Base-by-base conservation (phyloP, 129 eudicot species). In the Ambrosia trifida region DNA sequence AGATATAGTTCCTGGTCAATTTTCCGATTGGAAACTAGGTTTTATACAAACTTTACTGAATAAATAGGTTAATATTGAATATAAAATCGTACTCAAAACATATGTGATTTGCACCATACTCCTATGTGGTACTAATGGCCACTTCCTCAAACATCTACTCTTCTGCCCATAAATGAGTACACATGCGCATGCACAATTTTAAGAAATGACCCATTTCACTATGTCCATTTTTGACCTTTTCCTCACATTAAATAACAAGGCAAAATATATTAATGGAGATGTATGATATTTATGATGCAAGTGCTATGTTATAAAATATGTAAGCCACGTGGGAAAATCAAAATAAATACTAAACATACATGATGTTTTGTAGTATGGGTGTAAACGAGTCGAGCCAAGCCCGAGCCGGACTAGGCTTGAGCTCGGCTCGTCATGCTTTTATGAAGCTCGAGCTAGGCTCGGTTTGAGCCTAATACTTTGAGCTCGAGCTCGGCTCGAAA, bases 151-250 rank as follows among this genome's bases (percentile, higher is more conserved):
- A 47, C 70, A 50, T 59, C 61, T 33, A 77, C 64, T 12, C 61
- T 46, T 72, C 59, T 73, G 79, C 83, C 83, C 83, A 79, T 79
- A 66, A 79, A 44, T 24, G 18, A 40, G 77, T 79, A 79, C 79
- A 73, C 6, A 63, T 78, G 64, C 70, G 75, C 83, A 73, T 73
- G 83, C 80, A 73, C 72, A 73, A 38, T 41, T 68, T 44, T 73
- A 74, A 68, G 76, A 74, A 80, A 74, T 77, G 62, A 41, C 83
- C 83, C 80, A 74, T 80, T 35, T 69, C 76, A 61, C 76, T 60
- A 74, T 80, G 80, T 80, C 76, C 80, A 80, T 61, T 80, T 79
- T 74, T 80, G 54, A 68, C 76, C 60, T 74, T 68, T 73, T 61
- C 75, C 46, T 57, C 44, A 38, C 32, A 69, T 61, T 16, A 70